A percentile compares a stretch with the other conserved stretches of the same genome.
Conservation (phyloP, 1,284 basidiomycete species). For the Apiotrichum akiyoshidainum region DNA sequence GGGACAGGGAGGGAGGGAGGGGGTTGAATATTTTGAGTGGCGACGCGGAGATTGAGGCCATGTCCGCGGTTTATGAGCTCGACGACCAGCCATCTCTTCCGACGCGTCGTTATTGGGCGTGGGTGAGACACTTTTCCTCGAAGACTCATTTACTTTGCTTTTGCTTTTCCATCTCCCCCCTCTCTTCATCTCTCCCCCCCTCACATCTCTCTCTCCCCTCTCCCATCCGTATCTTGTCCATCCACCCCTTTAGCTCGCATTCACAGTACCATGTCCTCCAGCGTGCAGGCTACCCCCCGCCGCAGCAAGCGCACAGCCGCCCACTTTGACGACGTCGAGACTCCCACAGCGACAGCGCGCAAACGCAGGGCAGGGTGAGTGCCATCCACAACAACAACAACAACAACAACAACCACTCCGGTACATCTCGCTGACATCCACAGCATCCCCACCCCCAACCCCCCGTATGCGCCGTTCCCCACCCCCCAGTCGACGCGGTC, state of each 20-base stretch:
- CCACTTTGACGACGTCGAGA: background rate
- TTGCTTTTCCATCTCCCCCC: background rate
- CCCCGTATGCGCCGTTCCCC: slow-evolving; percentile 12
- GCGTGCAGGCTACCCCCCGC: slow-evolving; percentile 3
- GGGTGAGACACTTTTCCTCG: background rate
- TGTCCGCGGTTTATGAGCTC: too few species aligned
- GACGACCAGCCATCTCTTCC: background rate
- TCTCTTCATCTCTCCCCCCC: background rate
- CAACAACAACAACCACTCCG: background rate
- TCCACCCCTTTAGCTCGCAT: background rate
- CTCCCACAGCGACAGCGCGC: background rate
- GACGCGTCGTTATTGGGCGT: background rate
- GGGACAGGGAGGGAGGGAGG: too few species aligned
- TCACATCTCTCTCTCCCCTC: background rate
- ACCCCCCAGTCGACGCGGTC: slow-evolving; percentile 6
- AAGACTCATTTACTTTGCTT: background rate
- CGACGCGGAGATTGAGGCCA: too few species aligned
- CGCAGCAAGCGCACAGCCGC: slow-evolving; percentile 11
- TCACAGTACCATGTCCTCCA: slow-evolving; percentile 6
- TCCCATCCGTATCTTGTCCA: background rate
- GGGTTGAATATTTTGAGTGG: too few species aligned
- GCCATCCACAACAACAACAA: background rate
- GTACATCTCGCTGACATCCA: background rate
- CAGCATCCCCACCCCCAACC: slow-evolving; percentile 7
- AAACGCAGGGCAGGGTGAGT: slow-evolving; percentile 2